phyloP scores from a whole-genome alignment of 2,329 filamentous ascomycete genomes.

The Colletotrichum truncatum region DNA sequence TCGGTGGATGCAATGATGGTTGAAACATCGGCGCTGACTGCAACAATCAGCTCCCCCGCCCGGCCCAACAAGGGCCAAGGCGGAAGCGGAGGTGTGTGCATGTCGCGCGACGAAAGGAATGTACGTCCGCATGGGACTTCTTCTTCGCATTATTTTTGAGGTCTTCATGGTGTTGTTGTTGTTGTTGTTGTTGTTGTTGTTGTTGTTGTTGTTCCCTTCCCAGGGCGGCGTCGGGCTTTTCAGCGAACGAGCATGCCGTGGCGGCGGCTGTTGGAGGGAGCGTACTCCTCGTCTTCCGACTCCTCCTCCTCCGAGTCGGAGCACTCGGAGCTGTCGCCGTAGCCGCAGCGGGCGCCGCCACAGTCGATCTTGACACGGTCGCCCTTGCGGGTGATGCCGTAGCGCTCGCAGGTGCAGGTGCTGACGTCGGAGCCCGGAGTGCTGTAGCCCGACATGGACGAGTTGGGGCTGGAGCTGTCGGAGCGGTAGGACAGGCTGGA shows the following conservation, averaged over 20 bases:
- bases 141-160: constrained; percentile 20
- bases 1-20: constrained; percentile 32
- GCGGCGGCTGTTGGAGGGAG: constrained; percentile 65
- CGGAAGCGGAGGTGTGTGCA: not conserved
- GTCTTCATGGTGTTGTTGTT: constrained; percentile 5
- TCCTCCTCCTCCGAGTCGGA: constrained; percentile 69
- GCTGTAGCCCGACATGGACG: constrained; percentile 80
- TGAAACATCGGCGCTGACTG: constrained; percentile 13
- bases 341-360: constrained; percentile 87
- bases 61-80: not conserved
- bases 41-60: not conserved
- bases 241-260: constrained; percentile 69
- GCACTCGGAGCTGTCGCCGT: constrained; percentile 76
- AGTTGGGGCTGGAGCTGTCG: constrained; percentile 78
- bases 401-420: constrained; percentile 93
- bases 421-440: constrained; percentile 79
- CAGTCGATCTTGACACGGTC: constrained; percentile 97
- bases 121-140: constrained; percentile 38
- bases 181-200: not conserved
- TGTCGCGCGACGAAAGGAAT: constrained; percentile 40
- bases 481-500: constrained; percentile 78
- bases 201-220: constrained; percentile 15
- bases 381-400: constrained; percentile 93
- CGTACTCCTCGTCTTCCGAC: constrained; percentile 51
- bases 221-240: constrained; percentile 11